Evolutionary conservation across 768 basidiomycete species (phyloP).

Genomic region (Naganishia antarctica): DNA sequence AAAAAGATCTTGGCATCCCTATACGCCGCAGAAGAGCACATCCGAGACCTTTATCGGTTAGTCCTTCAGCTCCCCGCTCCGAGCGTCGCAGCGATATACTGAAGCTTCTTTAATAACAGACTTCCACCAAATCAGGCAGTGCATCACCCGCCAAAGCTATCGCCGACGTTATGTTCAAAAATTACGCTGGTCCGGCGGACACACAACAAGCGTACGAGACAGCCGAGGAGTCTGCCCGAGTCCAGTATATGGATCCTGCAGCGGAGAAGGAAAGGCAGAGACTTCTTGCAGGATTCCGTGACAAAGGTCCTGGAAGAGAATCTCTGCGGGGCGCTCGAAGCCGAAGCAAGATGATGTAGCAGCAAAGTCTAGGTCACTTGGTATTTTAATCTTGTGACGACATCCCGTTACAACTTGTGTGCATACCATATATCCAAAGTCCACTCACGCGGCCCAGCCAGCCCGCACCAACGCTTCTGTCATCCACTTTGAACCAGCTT

Average conservation of each 20-base stretch:
- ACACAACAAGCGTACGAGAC: conserved; percentile 10
- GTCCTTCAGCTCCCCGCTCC: too few relatives aligned
- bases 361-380: too few relatives aligned
- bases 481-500: background rate
- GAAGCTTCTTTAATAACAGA: background rate
- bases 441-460: too few relatives aligned
- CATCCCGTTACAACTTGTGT: too few relatives aligned
- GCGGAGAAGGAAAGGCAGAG: conserved; percentile 41
- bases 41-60: background rate
- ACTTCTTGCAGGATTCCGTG: conserved; percentile 36
- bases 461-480: too few relatives aligned
- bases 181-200: conserved; percentile 1
- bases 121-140: background rate
- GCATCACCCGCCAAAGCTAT: background rate
- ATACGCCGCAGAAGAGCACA: conserved; percentile 1
- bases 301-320: background rate
- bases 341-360: background rate
- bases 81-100: too few relatives aligned
- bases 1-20: background rate
- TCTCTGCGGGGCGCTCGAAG: background rate
- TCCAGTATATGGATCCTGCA: conserved; percentile 38
- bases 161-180: conserved; percentile 3
- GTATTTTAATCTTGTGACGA: too few relatives aligned
- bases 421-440: too few relatives aligned
- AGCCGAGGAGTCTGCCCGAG: conserved; percentile 40